phyloP scores from a whole-genome alignment of 768 basidiomycete species.

The Trametes gibbosa region DNA sequence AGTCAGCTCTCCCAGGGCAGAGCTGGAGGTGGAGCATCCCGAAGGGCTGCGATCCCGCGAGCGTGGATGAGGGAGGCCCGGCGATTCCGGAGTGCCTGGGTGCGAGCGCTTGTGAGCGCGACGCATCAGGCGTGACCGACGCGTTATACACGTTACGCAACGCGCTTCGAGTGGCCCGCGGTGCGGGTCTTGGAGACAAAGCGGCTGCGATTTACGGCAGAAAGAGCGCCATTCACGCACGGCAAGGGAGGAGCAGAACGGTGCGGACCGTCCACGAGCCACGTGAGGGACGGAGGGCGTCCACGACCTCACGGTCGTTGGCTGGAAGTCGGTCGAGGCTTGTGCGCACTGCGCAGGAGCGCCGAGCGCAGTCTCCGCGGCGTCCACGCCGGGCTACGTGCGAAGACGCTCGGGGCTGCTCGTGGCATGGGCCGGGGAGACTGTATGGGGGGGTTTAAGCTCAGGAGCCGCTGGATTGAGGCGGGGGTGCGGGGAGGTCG shows the following conservation, averaged over 20 bases:
- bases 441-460: background rate
- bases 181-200: background rate
- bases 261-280: background rate
- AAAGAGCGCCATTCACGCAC: background rate
- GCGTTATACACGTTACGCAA: slow-evolving; percentile 1
- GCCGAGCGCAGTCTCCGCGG: background rate
- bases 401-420: background rate
- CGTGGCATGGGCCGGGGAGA: background rate
- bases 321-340: background rate
- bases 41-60: no score
- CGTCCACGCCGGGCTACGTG: background rate
- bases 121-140: slow-evolving; percentile 1
- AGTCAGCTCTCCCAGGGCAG: background rate
- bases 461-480: background rate
- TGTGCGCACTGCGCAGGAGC: background rate
- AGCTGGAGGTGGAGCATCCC: no score
- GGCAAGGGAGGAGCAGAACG: background rate
- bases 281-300: background rate
- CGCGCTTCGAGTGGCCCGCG: background rate
- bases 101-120: background rate
- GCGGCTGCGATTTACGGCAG: background rate
- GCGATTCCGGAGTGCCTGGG: background rate
- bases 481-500: background rate
- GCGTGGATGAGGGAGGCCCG: no score
- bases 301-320: background rate